Percentiles rank a stretch among this genome's conserved stretches.
These are phyloP conservation scores for Penicillium janthinellum DNA, from an alignment of 2,329 filamentous ascomycete genomes.

Conservation along the genomic window DNA sequence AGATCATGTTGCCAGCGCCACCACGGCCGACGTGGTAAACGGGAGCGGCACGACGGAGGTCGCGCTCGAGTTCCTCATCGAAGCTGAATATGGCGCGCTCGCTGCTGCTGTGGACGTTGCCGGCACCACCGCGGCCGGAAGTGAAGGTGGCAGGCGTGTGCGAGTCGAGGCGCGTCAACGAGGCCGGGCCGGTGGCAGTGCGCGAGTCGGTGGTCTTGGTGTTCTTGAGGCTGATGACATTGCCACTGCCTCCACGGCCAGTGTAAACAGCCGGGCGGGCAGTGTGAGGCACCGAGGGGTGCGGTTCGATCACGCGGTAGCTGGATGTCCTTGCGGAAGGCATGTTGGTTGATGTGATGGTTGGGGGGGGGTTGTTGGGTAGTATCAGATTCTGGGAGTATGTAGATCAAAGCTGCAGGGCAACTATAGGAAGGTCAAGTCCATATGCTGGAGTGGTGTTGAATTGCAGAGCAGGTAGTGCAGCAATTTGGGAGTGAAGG, in stretches of 20 bases:
- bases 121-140: conserved; percentile 58
- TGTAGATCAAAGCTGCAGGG: conserved; percentile 10
- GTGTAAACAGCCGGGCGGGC: conserved; percentile 53
- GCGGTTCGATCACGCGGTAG: conserved; percentile 63
- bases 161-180: conserved; percentile 52
- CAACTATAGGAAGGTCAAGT: conserved; percentile 16
- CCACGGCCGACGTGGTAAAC: conserved; percentile 67
- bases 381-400: conserved; percentile 8
- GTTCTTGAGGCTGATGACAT: conserved; percentile 56
- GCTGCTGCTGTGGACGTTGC: conserved; percentile 55
- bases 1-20: conserved; percentile 58
- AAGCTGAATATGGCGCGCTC: conserved; percentile 67
- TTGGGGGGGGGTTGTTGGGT: conserved; percentile 2
- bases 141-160: conserved; percentile 45
- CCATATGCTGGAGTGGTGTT: conserved; percentile 14
- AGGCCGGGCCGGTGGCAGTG: conserved; percentile 50
- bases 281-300: conserved; percentile 57
- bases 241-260: conserved; percentile 62
- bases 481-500: background rate
- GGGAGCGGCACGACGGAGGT: conserved; percentile 58
- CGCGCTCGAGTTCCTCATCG: conserved; percentile 65
- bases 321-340: conserved; percentile 33
- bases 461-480: background rate
- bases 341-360: conserved; percentile 26
- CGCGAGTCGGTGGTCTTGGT: conserved; percentile 52